phyloP scores from a whole-genome alignment of 192 early-diverging fungal species.

The Lobosporangium transversale region DNA sequence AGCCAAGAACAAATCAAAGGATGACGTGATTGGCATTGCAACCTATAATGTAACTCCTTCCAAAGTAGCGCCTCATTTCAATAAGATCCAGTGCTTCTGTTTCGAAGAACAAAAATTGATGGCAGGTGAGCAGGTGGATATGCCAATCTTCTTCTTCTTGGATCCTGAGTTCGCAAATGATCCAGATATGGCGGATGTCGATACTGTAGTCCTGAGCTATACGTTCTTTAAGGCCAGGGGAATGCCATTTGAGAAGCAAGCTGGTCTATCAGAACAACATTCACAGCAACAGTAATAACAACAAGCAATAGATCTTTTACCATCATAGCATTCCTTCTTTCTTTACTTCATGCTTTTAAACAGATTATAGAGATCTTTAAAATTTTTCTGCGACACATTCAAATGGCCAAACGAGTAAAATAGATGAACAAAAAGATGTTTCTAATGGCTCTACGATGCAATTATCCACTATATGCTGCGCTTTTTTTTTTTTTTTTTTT shows the following conservation, averaged over 20 bases:
- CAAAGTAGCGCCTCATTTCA: conserved; percentile 95
- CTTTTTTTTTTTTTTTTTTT: no score
- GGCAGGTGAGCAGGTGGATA: conserved; percentile 92
- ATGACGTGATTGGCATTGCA: conserved; percentile 93
- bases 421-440: no score
- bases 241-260: conserved; percentile 48
- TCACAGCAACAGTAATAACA: conserved; percentile 15
- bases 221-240: conserved; percentile 87
- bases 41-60: conserved; percentile 97
- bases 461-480: no score
- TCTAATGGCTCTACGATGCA: no score
- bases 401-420: not conserved
- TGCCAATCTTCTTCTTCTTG: conserved; percentile 98
- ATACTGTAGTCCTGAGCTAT: conserved; percentile 91
- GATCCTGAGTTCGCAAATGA: conserved; percentile 96
- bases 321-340: not conserved
- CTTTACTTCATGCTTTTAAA: not conserved
- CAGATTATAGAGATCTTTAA: not conserved
- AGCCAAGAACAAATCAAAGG: conserved; percentile 85
- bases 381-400: not conserved
- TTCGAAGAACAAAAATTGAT: conserved; percentile 97
- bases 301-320: not conserved
- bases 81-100: conserved; percentile 99
- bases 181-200: conserved; percentile 94
- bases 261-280: conserved; percentile 31